These are phyloP conservation scores for Eucalyptus regnans DNA, from an alignment of 345 rosid species.

Conservation along the genomic window DNA sequence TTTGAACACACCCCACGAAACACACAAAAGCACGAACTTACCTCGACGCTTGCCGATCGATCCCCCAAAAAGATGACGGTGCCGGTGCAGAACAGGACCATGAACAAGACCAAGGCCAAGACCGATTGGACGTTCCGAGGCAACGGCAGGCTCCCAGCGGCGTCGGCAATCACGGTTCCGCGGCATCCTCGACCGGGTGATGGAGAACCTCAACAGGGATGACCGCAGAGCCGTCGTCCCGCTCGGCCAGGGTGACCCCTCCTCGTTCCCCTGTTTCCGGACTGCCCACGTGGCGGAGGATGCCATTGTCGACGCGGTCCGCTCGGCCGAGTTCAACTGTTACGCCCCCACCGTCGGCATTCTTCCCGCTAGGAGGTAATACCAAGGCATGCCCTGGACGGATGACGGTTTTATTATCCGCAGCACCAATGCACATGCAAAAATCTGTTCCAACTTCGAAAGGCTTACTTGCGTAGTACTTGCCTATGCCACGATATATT, in stretches of 20 bases:
- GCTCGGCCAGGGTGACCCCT: conserved; percentile 43
- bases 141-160: background rate
- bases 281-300: conserved; percentile 16
- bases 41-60: background rate
- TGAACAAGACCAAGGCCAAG: background rate
- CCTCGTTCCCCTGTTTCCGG: conserved; percentile 21
- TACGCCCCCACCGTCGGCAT: conserved; percentile 18
- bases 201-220: conserved; percentile 8
- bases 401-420: background rate
- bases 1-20: background rate
- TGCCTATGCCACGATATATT: background rate
- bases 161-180: conserved; percentile 3
- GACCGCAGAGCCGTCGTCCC: conserved; percentile 12
- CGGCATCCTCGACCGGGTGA: conserved; percentile 4
- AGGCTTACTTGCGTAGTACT: background rate
- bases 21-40: background rate
- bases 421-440: background rate
- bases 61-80: background rate
- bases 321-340: conserved; percentile 22
- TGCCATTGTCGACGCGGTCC: conserved; percentile 17
- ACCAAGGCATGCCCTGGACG: background rate
- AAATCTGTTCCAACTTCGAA: background rate
- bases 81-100: background rate
- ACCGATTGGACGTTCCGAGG: background rate
- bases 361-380: conserved; percentile 44